A percentile compares a stretch with the other conserved stretches of the same genome.
phyloP scores from a whole-genome alignment of 2,329 filamentous ascomycete genomes.

The Claviceps pusilla region DNA sequence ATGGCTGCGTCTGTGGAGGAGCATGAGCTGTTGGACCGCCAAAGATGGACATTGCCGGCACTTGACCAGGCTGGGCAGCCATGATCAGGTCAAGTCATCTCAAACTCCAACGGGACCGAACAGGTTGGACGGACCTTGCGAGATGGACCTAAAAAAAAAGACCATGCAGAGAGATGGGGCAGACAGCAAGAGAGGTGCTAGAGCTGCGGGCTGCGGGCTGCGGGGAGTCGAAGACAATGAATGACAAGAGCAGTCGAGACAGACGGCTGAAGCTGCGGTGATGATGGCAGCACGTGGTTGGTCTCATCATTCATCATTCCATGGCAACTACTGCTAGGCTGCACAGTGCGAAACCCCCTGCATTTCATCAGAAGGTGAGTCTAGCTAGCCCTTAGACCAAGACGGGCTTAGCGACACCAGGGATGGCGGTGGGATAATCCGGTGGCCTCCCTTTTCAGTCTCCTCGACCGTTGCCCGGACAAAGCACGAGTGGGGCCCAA shows the following conservation, averaged over 20 bases:
- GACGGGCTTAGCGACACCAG: constrained; percentile 1
- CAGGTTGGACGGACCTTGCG: neutral
- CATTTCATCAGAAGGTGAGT: neutral
- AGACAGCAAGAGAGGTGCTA: neutral
- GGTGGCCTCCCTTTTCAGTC: neutral
- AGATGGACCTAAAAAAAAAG: neutral
- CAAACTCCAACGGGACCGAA: neutral
- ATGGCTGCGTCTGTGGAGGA: constrained; percentile 14
- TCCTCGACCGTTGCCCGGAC: constrained; percentile 20
- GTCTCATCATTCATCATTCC: neutral
- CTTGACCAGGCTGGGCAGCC: constrained; percentile 29
- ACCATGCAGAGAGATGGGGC: neutral
- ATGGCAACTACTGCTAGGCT: neutral
- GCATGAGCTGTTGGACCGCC: constrained; percentile 23
- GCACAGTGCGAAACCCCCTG: neutral
- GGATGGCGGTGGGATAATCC: constrained; percentile 6
- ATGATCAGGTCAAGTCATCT: constrained; percentile 9
- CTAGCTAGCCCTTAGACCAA: neutral
- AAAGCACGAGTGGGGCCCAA: constrained; percentile 19
- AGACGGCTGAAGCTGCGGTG: neutral
- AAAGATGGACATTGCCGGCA: constrained; percentile 29
- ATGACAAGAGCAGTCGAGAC: too few species aligned
- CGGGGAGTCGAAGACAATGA: neutral
- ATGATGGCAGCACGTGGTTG: neutral
- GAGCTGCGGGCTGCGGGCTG: neutral